Evolutionary conservation across 2,329 filamentous ascomycete genomes (phyloP).

Genomic region (Cladorrhinum sp.): DNA sequence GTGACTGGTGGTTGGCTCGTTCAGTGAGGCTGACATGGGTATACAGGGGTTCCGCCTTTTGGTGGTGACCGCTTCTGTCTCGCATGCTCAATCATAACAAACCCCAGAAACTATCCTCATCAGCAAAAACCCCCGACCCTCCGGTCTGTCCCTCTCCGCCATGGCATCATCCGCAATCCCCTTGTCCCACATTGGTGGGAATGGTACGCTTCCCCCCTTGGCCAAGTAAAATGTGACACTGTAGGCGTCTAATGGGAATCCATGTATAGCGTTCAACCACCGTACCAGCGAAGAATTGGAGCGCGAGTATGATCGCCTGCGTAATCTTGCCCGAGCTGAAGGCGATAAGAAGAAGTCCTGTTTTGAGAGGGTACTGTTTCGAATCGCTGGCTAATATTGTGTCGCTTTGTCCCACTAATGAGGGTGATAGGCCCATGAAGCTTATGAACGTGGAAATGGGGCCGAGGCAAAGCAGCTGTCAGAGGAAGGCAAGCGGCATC

Average conservation of each 20-base stretch:
- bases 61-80: background rate
- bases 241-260: slow-evolving; percentile 10
- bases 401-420: background rate
- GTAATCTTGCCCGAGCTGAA: slow-evolving; percentile 77
- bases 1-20: slow-evolving; percentile 1
- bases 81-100: background rate
- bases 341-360: slow-evolving; percentile 73
- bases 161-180: slow-evolving; percentile 36
- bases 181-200: slow-evolving; percentile 44
- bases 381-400: background rate
- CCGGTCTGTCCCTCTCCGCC: slow-evolving; percentile 2
- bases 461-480: slow-evolving; percentile 78
- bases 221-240: slow-evolving; percentile 13
- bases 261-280: slow-evolving; percentile 68
- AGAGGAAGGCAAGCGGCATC: slow-evolving; percentile 76
- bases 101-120: background rate
- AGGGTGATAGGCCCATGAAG: slow-evolving; percentile 62
- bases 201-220: slow-evolving; percentile 36
- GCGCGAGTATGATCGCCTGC: slow-evolving; percentile 87
- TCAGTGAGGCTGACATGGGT: background rate
- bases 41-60: slow-evolving; percentile 3
- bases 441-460: slow-evolving; percentile 81
- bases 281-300: slow-evolving; percentile 65
- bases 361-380: slow-evolving; percentile 60
- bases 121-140: background rate